These are phyloP conservation scores for Picea abies DNA, from an alignment of 83 land plant genomes.

Conservation along the genomic window DNA sequence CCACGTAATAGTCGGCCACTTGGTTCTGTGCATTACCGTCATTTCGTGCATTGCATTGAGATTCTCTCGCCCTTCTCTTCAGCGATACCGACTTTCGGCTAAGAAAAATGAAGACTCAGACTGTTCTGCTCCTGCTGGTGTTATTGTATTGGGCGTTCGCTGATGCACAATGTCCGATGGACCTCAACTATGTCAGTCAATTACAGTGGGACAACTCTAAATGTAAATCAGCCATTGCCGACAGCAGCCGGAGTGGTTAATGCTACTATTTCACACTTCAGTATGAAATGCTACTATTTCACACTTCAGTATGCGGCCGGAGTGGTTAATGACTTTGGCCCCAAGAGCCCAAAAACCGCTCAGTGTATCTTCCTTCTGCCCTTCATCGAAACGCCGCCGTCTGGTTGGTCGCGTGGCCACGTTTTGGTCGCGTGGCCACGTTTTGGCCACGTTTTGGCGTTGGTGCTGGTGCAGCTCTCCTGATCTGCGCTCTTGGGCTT, in stretches of 20 bases:
- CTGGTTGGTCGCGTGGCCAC: not conserved
- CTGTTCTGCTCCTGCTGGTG: too few relatives aligned
- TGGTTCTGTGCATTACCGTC: too few relatives aligned
- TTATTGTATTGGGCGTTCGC: not conserved
- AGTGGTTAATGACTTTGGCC: not conserved
- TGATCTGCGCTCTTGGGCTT: not conserved
- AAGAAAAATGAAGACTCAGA: too few relatives aligned
- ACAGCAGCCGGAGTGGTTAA: not conserved
- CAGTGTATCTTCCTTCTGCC: not conserved
- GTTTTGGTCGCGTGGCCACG: too few relatives aligned
- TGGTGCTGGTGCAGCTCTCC: not conserved
- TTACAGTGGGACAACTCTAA: slow-evolving; percentile 36
- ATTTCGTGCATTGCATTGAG: too few relatives aligned
- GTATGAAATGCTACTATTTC: not conserved
- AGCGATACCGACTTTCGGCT: too few relatives aligned
- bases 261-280: slow-evolving; percentile 21
- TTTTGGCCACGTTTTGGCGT: not conserved
- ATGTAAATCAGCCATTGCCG: slow-evolving; percentile 17
- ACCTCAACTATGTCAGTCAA: slow-evolving; percentile 41
- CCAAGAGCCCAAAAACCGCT: not conserved
- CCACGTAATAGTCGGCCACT: too few relatives aligned
- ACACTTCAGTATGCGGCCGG: not conserved
- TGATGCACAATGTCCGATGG: slow-evolving; percentile 31
- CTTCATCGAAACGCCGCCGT: not conserved
- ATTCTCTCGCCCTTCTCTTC: too few relatives aligned